Base-by-base conservation (phyloP, 2,329 filamentous ascomycete species). In the Fusarium paranaense region DNA sequence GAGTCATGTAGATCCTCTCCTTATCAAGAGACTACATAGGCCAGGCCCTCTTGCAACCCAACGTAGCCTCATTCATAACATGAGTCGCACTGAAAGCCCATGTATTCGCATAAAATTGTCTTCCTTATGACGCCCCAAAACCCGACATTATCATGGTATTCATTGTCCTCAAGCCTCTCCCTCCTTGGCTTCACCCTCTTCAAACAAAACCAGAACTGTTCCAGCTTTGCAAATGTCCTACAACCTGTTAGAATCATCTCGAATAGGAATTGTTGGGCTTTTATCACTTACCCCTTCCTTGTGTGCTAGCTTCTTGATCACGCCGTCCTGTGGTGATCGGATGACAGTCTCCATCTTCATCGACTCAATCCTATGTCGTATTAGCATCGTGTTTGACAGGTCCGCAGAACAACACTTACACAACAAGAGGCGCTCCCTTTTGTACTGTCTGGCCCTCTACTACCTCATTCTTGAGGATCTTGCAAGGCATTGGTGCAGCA, bases 401-500 rank as follows among this genome's bases (percentile, higher is more conserved):
- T 50, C 30, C 16, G 38, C 22, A 52, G 8, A 18, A 20, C 9
- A 6, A 7, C 10, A 86, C 90, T 87, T 82, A 92, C 85, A 98
- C 95, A 14, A 98, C 94, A 67, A 99, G 85, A 8, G 95, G 91
- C 66, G 96, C 91, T 54, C 96, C 95, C 85, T 96, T 97, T 80
- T 91, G 91, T 18, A 99, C 97, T 56, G 83, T 84, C 73, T 97
- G 91, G 0, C 97, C 97, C 76, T 95, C 95, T 32, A 88, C 85
- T 0, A 98, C 95, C 82, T 98, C 94, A 57, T 98, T 97, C 74
- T 94, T 91, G 71, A 99, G 85, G 30, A 99, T 93, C 85, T 98
- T 98, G 85, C 97, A 98, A 2, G 97, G 97, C 97, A 99, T 99
- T 0, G 97, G 97, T 25, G 97, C 95, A 27, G 94, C 88, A 2